Conservation (phyloP, 2,329 filamentous ascomycete genomes). For the Hypomyces rosellus region DNA sequence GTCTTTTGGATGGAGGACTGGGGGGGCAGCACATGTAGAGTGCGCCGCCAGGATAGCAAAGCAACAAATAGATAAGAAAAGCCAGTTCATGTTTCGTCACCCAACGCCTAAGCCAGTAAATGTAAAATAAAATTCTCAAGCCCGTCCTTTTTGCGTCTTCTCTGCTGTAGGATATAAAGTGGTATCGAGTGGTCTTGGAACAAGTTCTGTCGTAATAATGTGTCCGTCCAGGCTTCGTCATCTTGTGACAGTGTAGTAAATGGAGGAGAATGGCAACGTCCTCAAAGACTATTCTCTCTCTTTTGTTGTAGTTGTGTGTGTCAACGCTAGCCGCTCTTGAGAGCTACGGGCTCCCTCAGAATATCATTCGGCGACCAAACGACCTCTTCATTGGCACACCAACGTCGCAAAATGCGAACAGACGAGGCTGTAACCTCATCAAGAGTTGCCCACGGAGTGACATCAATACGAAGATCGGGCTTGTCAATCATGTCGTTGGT, state of each 20-base stretch:
- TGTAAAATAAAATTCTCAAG: constrained; percentile 1
- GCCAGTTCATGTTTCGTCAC: constrained; percentile 4
- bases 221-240: too few species aligned
- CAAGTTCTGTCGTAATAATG: too few species aligned
- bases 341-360: constrained; percentile 17
- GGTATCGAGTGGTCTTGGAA: too few species aligned
- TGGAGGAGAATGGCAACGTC: background rate
- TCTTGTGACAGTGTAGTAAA: too few species aligned
- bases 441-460: constrained; percentile 37
- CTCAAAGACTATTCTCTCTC: too few species aligned
- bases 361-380: constrained; percentile 38
- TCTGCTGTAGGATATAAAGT: too few species aligned
- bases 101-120: constrained; percentile 6
- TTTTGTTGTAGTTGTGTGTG: too few species aligned
- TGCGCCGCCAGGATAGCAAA: too few species aligned
- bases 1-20: too few species aligned
- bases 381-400: constrained; percentile 39
- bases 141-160: background rate
- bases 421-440: constrained; percentile 37
- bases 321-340: background rate
- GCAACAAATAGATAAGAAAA: background rate
- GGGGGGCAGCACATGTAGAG: too few species aligned
- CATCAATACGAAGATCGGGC: constrained; percentile 23
- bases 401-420: constrained; percentile 35
- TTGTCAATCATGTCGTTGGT: constrained; percentile 5